Conservation (phyloP, 495 filamentous ascomycete genomes). For the Talaromyces borbonicus region DNA sequence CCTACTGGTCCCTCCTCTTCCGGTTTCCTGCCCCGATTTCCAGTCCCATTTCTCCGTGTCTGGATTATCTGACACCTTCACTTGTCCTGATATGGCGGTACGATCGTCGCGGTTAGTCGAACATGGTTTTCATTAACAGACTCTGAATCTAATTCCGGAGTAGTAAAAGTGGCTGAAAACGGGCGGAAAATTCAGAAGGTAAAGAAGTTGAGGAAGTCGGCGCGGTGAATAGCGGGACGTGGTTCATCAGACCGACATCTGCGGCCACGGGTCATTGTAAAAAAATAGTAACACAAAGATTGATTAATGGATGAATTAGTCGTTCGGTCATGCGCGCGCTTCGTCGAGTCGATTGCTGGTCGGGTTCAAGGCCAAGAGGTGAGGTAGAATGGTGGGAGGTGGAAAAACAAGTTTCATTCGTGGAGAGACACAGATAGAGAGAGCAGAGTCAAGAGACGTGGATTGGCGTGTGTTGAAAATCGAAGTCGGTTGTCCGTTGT, state of each 20-base stretch:
- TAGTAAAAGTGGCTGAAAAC: too few relatives aligned
- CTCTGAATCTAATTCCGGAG: too few relatives aligned
- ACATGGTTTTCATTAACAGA: too few relatives aligned
- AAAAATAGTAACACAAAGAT: neutral
- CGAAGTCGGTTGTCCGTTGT: neutral
- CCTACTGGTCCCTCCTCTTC: too few relatives aligned
- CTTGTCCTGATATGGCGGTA: too few relatives aligned
- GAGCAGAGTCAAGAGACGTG: neutral
- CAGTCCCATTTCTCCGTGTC: too few relatives aligned
- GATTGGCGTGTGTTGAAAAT: neutral
- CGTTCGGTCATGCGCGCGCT: neutral
- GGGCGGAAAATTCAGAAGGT: too few relatives aligned
- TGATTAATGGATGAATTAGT: neutral
- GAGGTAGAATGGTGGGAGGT: neutral
- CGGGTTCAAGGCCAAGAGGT: neutral
- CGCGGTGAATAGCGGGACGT: neutral
- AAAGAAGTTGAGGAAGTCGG: too few relatives aligned
- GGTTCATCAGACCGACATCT: neutral
- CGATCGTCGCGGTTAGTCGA: too few relatives aligned
- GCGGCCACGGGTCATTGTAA: neutral
- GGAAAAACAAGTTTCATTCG: too few relatives aligned
- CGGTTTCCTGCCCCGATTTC: too few relatives aligned
- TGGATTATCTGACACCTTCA: too few relatives aligned
- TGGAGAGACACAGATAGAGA: neutral
- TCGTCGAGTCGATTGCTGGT: constrained; percentile 1